Conservation (phyloP, 2,329 filamentous ascomycete species). For the Neopestalotiopsis sp. region DNA sequence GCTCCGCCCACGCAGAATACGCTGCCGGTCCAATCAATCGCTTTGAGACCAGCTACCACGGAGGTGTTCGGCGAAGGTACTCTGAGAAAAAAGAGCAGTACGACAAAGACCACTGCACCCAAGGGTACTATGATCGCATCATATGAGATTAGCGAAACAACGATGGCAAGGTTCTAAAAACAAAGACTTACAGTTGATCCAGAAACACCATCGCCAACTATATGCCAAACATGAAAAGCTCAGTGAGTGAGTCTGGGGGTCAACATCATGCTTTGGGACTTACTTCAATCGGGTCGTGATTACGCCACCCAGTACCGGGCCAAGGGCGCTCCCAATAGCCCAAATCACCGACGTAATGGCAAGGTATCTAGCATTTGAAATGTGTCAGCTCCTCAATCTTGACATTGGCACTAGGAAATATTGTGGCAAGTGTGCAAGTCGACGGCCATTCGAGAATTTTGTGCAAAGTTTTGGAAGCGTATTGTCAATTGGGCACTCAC, state of each 20-base stretch:
- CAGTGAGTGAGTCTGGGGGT: neutral
- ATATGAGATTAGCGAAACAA: neutral
- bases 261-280: neutral
- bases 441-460: too few species aligned
- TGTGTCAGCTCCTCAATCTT: too few species aligned
- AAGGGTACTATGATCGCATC: constrained; percentile 44
- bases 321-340: constrained; percentile 70
- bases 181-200: constrained; percentile 53
- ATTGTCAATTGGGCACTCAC: too few species aligned
- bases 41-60: constrained; percentile 64
- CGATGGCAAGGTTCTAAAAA: constrained; percentile 3
- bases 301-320: constrained; percentile 69
- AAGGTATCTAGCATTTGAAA: constrained; percentile 48
- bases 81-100: constrained; percentile 67
- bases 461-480: too few species aligned
- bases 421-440: too few species aligned
- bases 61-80: constrained; percentile 71
- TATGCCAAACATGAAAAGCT: constrained; percentile 58
- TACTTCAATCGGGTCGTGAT: constrained; percentile 53
- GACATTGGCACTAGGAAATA: too few species aligned
- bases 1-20: constrained; percentile 67
- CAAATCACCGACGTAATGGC: constrained; percentile 71
- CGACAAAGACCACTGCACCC: constrained; percentile 60
- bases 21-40: constrained; percentile 66
- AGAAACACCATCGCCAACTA: constrained; percentile 64